Percentiles rank a stretch among this genome's conserved stretches.
These are phyloP conservation scores for Euphorbia lathyris DNA, from an alignment of 345 rosid genomes.

Conservation along the genomic window DNA sequence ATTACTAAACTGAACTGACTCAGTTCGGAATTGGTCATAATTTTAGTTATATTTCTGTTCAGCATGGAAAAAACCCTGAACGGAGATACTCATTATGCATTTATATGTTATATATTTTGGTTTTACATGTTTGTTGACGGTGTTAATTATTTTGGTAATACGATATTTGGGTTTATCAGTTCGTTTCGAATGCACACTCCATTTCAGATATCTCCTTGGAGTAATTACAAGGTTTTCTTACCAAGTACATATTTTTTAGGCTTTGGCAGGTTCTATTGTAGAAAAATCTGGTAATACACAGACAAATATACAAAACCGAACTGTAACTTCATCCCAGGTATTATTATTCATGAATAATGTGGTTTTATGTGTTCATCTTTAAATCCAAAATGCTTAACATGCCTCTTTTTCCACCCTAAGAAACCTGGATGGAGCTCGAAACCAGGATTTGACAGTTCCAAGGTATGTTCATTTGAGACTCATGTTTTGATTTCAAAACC, in stretches of 20 bases:
- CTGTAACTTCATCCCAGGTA: slow-evolving; percentile 14
- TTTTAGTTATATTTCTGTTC: no score
- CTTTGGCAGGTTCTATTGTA: slow-evolving; percentile 5
- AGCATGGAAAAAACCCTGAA: no score
- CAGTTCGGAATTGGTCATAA: no score
- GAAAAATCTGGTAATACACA: background rate
- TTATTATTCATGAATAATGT: background rate
- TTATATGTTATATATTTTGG: no score
- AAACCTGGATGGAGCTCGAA: background rate
- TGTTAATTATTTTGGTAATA: no score
- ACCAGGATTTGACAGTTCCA: slow-evolving; percentile 15
- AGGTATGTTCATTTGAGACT: slow-evolving; percentile 8
- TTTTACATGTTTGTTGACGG: no score
- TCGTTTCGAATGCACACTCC: no score
- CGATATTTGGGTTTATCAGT: no score
- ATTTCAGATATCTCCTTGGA: background rate
- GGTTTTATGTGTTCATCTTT: background rate
- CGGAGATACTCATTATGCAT: no score
- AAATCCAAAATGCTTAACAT: background rate
- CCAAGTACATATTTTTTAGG: background rate
- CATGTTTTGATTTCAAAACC: background rate
- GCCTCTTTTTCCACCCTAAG: background rate
- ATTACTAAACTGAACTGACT: no score
- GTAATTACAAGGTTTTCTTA: background rate
- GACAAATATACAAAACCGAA: background rate